These are phyloP conservation scores for Lolium perenne DNA, from an alignment of 176 grass and related monocot genomes.

Conservation along the genomic window DNA sequence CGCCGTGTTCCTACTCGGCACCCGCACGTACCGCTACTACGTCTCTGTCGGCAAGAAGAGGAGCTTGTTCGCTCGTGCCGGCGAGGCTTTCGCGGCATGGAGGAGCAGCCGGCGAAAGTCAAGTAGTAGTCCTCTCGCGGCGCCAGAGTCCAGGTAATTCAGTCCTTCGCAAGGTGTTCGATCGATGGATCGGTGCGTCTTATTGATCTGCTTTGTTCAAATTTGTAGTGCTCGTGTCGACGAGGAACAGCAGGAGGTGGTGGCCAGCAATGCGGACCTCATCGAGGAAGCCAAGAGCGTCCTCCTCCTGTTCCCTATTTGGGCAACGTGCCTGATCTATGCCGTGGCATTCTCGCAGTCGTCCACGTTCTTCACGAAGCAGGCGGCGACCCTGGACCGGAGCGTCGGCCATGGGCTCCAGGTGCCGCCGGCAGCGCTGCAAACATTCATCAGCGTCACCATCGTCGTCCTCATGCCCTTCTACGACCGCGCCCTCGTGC, in stretches of 20 bases:
- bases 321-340: constrained; percentile 67
- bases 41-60: constrained; percentile 6
- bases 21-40: constrained; percentile 58
- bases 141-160: constrained; percentile 19
- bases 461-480: constrained; percentile 51
- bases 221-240: constrained; percentile 16
- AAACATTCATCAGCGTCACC: constrained; percentile 54
- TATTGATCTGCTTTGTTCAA: background rate
- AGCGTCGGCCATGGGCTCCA: constrained; percentile 33
- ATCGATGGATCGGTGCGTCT: background rate
- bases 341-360: constrained; percentile 61
- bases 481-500: constrained; percentile 67
- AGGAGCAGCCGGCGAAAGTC: constrained; percentile 22
- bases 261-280: background rate
- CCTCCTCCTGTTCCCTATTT: constrained; percentile 57
- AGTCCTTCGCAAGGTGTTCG: background rate
- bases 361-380: constrained; percentile 70
- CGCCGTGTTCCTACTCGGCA: constrained; percentile 57
- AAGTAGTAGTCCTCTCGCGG: background rate
- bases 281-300: constrained; percentile 38
- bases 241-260: constrained; percentile 16
- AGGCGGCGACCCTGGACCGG: constrained; percentile 54
- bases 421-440: constrained; percentile 58
- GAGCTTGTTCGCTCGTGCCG: constrained; percentile 12
- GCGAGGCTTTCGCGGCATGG: constrained; percentile 38